A percentile compares a stretch with the other conserved stretches of the same genome.
Conservation (phyloP, 139 green algal genomes). For the Tetradesmus lagerheimii region DNA sequence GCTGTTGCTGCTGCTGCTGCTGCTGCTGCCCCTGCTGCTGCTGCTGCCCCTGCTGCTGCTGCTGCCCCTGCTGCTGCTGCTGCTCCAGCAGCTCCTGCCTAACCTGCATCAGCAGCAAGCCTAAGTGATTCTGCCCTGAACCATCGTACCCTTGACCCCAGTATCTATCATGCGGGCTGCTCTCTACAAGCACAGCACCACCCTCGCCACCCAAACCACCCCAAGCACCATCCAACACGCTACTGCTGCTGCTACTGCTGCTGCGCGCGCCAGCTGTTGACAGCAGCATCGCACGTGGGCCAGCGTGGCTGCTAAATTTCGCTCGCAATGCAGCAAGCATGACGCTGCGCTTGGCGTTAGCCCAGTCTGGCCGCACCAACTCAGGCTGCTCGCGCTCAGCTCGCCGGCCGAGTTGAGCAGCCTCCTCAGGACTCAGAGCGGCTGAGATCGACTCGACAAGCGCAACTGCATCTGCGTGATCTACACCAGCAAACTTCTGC, state of each 20-base stretch:
- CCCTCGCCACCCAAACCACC: not conserved
- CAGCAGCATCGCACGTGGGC: slow-evolving; percentile 84
- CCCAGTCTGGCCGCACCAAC: slow-evolving; percentile 90
- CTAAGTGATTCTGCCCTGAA: slow-evolving; percentile 89
- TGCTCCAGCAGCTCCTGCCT: slow-evolving; percentile 64
- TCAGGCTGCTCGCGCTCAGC: slow-evolving; percentile 76
- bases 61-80: slow-evolving; percentile 35
- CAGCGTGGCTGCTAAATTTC: slow-evolving; percentile 89
- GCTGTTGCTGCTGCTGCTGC: slow-evolving; percentile 36
- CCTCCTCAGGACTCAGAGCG: slow-evolving; percentile 89
- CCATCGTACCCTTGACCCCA: slow-evolving; percentile 92
- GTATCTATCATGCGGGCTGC: slow-evolving; percentile 87
- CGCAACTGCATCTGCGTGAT: slow-evolving; percentile 48
- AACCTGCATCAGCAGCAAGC: slow-evolving; percentile 89
- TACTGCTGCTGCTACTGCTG: slow-evolving; percentile 27
- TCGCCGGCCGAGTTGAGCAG: slow-evolving; percentile 79
- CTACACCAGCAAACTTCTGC: slow-evolving; percentile 86
- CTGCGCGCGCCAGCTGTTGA: slow-evolving; percentile 54
- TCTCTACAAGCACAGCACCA: slow-evolving; percentile 74
- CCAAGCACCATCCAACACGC: not conserved
- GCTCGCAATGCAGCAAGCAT: slow-evolving; percentile 86
- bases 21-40: slow-evolving; percentile 31
- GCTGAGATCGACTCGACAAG: slow-evolving; percentile 79
- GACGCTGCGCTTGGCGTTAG: slow-evolving; percentile 77
- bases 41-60: slow-evolving; percentile 16